These are phyloP conservation scores for Tylopilus balloui DNA, from an alignment of 768 basidiomycete genomes.

Conservation along the genomic window DNA sequence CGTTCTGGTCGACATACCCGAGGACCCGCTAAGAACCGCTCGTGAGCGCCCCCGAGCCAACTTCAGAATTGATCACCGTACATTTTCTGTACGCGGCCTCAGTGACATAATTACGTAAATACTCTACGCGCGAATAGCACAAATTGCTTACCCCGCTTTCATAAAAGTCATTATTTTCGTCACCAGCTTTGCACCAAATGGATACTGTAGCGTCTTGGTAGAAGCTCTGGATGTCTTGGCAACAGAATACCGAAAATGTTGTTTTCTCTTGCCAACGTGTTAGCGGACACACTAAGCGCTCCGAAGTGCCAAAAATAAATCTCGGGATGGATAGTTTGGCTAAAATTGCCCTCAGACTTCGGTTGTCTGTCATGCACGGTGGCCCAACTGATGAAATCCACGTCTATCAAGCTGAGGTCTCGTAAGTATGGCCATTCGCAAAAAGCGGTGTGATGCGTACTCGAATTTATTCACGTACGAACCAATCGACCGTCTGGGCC, in stretches of 20 bases:
- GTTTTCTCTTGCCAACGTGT: not conserved
- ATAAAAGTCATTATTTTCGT: conserved; percentile 4
- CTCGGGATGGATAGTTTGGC: not conserved
- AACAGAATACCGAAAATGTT: not conserved
- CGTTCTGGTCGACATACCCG: not conserved
- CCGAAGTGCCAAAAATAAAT: not conserved
- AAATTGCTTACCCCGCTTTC: conserved; percentile 24
- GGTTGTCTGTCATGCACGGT: not conserved
- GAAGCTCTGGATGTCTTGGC: conserved; percentile 1
- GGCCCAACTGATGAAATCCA: conserved; percentile 10
- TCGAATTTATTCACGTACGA: not conserved
- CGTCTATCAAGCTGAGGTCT: conserved; percentile 21
- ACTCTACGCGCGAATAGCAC: conserved; percentile 13
- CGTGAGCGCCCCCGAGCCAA: no score
- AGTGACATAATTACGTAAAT: not conserved
- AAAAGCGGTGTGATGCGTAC: not conserved
- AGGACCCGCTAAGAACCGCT: not conserved
- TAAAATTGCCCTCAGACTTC: not conserved
- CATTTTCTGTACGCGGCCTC: no score
- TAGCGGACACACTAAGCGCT: not conserved
- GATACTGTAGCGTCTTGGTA: not conserved
- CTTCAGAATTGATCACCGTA: no score
- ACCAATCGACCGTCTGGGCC: not conserved
- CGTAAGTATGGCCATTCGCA: no score
- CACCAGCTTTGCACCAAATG: not conserved